phyloP scores from a whole-genome alignment of 169 alveolate species.

The Blepharisma undulans region DNA sequence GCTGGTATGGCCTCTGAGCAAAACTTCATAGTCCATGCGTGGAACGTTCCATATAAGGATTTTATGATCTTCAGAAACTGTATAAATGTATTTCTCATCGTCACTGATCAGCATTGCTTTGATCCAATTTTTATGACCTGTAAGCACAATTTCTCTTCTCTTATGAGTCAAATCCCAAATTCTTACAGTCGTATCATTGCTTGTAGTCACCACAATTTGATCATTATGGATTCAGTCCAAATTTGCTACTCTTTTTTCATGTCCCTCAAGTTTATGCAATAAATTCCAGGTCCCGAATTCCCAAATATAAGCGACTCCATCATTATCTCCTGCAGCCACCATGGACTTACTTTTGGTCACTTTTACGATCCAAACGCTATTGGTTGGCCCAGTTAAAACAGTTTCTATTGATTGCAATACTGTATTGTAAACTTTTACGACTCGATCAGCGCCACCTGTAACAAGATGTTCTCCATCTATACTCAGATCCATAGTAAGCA shows the following conservation, averaged over 20 bases:
- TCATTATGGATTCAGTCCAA: not conserved
- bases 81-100: not conserved
- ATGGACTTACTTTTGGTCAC: not conserved
- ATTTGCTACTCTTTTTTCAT: not conserved
- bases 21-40: not conserved
- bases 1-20: not conserved
- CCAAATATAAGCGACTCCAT: not conserved
- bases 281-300: not conserved
- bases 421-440: not conserved
- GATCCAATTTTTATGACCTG: conserved; percentile 14
- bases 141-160: not conserved
- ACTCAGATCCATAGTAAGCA: not conserved
- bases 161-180: not conserved
- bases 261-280: not conserved
- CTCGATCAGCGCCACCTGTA: conserved; percentile 14
- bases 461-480: not conserved
- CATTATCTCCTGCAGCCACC: not conserved
- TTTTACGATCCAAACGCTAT: not conserved
- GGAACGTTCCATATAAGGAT: conserved; percentile 1
- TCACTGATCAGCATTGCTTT: not conserved
- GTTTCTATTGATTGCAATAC: not conserved
- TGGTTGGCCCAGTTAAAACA: not conserved
- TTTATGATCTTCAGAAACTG: not conserved
- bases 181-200: not conserved
- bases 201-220: not conserved